phyloP scores from a whole-genome alignment of 345 rosid genomes.

The Syzygium oleosum region DNA sequence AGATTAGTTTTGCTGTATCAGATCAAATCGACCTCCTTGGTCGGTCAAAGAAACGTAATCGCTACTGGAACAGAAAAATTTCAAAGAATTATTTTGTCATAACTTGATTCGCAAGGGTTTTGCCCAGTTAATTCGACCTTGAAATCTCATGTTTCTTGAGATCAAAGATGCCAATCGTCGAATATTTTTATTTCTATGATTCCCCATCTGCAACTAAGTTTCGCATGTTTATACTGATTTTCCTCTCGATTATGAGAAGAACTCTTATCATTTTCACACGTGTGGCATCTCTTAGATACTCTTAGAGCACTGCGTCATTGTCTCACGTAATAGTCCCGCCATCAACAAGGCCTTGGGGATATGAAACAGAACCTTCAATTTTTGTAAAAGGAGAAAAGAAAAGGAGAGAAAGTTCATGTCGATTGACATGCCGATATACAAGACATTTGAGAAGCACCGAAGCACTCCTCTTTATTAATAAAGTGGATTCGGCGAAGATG shows the following conservation, averaged over 20 bases:
- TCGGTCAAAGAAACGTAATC: not conserved
- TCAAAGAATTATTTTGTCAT: not conserved
- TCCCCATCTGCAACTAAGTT: not conserved
- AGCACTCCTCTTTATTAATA: not conserved
- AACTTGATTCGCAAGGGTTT: not conserved
- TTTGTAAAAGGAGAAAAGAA: not conserved
- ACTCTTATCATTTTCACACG: not conserved
- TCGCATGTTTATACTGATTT: too few relatives aligned
- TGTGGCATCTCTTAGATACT: not conserved
- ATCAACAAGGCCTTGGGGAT: not conserved
- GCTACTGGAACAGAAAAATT: not conserved
- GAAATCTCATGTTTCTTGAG: not conserved
- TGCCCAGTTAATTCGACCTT: not conserved
- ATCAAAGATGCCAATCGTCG: not conserved
- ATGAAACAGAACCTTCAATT: not conserved
- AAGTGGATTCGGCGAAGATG: not conserved
- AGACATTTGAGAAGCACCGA: not conserved
- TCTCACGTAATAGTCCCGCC: not conserved
- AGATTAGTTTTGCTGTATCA: too few relatives aligned
- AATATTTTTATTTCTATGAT: not conserved
- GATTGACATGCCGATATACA: not conserved
- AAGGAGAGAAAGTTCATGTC: not conserved
- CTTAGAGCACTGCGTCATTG: not conserved
- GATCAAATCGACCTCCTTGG: too few relatives aligned
- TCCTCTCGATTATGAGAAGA: not conserved